phyloP scores from a whole-genome alignment of 2,329 filamentous ascomycete species.

The Beauveria varroae region DNA sequence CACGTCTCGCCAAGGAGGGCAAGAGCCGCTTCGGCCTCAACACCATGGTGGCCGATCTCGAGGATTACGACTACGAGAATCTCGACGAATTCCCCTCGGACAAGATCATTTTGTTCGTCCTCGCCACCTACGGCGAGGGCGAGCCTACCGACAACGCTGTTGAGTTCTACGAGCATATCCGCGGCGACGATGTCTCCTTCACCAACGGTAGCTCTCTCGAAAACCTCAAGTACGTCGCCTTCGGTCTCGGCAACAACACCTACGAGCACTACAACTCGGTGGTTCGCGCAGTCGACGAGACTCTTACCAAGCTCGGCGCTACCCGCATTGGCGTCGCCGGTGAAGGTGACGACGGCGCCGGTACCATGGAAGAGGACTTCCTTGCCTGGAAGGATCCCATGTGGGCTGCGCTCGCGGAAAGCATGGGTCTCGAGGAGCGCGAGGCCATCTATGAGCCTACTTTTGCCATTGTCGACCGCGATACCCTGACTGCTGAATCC shows the following conservation, averaged over 20 bases:
- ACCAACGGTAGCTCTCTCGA: constrained; percentile 66
- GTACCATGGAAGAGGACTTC: constrained; percentile 99
- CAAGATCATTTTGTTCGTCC: constrained; percentile 88
- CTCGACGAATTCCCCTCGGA: constrained; percentile 82
- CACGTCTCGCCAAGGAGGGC: constrained; percentile 91
- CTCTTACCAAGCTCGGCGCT: constrained; percentile 74
- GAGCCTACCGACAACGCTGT: constrained; percentile 98
- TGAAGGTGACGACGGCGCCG: constrained; percentile 94
- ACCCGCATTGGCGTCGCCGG: constrained; percentile 79
- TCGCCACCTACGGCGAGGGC: constrained; percentile 96
- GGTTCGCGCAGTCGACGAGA: constrained; percentile 85
- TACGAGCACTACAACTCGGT: constrained; percentile 99
- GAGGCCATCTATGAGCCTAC: constrained; percentile 94
- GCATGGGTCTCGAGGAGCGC: constrained; percentile 87
- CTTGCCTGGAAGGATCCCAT: constrained; percentile 98
- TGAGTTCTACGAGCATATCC: constrained; percentile 97
- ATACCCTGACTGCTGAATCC: constrained; percentile 65
- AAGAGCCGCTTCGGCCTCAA: constrained; percentile 93
- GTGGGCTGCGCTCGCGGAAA: constrained; percentile 78
- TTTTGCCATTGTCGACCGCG: constrained; percentile 72
- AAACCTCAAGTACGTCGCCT: constrained; percentile 87
- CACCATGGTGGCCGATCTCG: constrained; percentile 96
- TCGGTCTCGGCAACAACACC: constrained; percentile 97
- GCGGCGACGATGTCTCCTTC: constrained; percentile 72
- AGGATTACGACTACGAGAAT: constrained; percentile 96